These are phyloP conservation scores for Angomonas desouzai DNA, from an alignment of 208 protist species.

Conservation along the genomic window DNA sequence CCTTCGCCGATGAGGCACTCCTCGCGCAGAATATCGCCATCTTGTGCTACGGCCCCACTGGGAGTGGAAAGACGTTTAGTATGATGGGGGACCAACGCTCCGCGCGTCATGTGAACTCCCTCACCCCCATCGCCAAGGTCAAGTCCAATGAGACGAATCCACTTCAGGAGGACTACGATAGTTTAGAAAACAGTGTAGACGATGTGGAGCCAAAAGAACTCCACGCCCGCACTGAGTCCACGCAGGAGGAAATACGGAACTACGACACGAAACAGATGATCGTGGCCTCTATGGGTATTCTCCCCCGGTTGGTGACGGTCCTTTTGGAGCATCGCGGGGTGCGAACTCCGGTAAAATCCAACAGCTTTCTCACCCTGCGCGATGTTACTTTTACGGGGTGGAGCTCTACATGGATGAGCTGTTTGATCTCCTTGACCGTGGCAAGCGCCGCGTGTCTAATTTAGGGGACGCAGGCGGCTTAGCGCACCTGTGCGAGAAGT, in stretches of 20 bases:
- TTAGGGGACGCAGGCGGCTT: slow-evolving; percentile 71
- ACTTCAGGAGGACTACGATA: slow-evolving; percentile 6
- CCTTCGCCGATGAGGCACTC: slow-evolving; percentile 79
- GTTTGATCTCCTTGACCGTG: slow-evolving; percentile 71
- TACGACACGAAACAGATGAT: slow-evolving; percentile 6
- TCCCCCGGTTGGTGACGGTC: slow-evolving; percentile 72
- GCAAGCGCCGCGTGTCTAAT: slow-evolving; percentile 54
- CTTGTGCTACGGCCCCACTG: slow-evolving; percentile 83
- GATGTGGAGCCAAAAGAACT: neutral
- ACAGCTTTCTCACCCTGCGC: slow-evolving; percentile 36
- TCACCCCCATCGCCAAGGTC: neutral
- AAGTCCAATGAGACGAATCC: neutral
- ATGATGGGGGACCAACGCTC: slow-evolving; percentile 70
- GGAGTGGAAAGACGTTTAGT: slow-evolving; percentile 88
- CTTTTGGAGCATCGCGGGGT: slow-evolving; percentile 71
- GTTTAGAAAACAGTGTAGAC: neutral
- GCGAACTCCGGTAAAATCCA: slow-evolving; percentile 30
- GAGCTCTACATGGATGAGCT: slow-evolving; percentile 87
- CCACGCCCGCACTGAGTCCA: neutral
- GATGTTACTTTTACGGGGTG: slow-evolving; percentile 81
- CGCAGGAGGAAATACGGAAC: slow-evolving; percentile 8
- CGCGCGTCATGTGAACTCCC: neutral
- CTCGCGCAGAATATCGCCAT: slow-evolving; percentile 80
- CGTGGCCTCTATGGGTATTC: slow-evolving; percentile 53
- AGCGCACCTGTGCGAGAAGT: slow-evolving; percentile 51